Conservation (phyloP, 805 yeast species). For the Komagataella kurtzmanii region DNA sequence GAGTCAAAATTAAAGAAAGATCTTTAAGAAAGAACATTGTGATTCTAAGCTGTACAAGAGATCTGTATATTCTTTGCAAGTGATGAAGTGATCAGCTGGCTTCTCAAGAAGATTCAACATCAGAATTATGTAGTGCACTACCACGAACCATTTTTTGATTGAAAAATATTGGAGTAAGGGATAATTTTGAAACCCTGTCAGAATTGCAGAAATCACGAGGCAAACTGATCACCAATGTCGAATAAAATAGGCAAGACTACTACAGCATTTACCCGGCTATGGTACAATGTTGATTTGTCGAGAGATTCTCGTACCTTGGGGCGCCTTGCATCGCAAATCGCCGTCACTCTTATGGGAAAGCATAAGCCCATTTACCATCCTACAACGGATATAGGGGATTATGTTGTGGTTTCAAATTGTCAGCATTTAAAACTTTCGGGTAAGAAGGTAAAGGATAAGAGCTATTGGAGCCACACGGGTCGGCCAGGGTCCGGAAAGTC, state of each 20-base stretch:
- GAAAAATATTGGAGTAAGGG: too few species aligned
- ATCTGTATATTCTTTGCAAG: background rate
- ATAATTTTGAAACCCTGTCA: background rate
- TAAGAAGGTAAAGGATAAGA: slow-evolving; percentile 64
- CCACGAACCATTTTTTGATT: background rate
- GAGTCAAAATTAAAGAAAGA: slow-evolving; percentile 78
- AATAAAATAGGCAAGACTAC: slow-evolving; percentile 43
- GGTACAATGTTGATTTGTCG: slow-evolving; percentile 95
- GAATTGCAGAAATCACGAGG: background rate
- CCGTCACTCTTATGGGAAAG: slow-evolving; percentile 85
- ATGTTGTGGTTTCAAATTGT: slow-evolving; percentile 93
- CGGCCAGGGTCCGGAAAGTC: slow-evolving; percentile 85
- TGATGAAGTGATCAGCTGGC: background rate
- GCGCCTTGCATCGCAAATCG: slow-evolving; percentile 81
- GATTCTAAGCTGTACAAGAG: background rate
- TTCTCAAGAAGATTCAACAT: background rate
- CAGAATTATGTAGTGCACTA: background rate
- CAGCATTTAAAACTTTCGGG: slow-evolving; percentile 75
- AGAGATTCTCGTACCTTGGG: slow-evolving; percentile 80
- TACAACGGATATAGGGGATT: slow-evolving; percentile 84
- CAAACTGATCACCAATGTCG: slow-evolving; percentile 20
- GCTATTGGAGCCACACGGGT: slow-evolving; percentile 80
- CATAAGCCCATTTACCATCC: slow-evolving; percentile 85
- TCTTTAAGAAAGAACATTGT: slow-evolving; percentile 38
- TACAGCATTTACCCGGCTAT: slow-evolving; percentile 66